Percentiles rank a stretch among this genome's conserved stretches.
These are phyloP conservation scores for Biscogniauxia marginata DNA, from an alignment of 2,329 filamentous ascomycete species.

Conservation along the genomic window DNA sequence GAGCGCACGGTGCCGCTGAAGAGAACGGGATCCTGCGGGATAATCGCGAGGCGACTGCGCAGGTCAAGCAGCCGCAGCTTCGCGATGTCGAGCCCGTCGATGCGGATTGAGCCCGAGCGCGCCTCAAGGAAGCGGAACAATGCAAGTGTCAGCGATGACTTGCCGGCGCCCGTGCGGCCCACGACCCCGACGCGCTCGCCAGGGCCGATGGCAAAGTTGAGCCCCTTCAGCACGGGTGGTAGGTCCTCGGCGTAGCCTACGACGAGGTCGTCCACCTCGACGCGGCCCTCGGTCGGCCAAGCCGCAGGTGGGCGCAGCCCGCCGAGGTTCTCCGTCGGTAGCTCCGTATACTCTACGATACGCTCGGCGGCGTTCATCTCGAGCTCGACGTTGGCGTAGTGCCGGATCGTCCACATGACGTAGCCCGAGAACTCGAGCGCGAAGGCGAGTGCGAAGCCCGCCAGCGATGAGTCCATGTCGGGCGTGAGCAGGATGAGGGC, in stretches of 20 bases:
- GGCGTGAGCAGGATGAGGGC: constrained; percentile 61
- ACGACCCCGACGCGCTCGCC: constrained; percentile 75
- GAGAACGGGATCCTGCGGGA: constrained; percentile 76
- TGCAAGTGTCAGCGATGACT: constrained; percentile 72
- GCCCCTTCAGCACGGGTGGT: constrained; percentile 66
- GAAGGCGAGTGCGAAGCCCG: constrained; percentile 74
- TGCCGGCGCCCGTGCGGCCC: constrained; percentile 75
- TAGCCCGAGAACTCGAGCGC: constrained; percentile 65
- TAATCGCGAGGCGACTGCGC: constrained; percentile 73
- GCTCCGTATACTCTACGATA: constrained; percentile 70
- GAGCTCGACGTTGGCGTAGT: constrained; percentile 63
- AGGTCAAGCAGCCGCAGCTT: constrained; percentile 69
- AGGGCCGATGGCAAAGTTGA: constrained; percentile 64
- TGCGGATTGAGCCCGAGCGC: constrained; percentile 61
- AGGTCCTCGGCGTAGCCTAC: constrained; percentile 71
- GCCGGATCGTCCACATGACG: constrained; percentile 50
- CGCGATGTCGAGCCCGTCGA: constrained; percentile 74
- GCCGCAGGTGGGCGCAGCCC: constrained; percentile 63
- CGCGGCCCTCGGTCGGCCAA: constrained; percentile 72
- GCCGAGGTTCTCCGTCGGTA: constrained; percentile 64
- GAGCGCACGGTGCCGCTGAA: constrained; percentile 76
- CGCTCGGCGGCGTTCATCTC: constrained; percentile 79
- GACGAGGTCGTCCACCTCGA: constrained; percentile 72
- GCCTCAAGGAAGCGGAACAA: constrained; percentile 77
- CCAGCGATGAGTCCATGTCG: constrained; percentile 65